These are phyloP conservation scores for Ananas comosus DNA, from an alignment of 176 grass and related monocot genomes.

Conservation along the genomic window DNA sequence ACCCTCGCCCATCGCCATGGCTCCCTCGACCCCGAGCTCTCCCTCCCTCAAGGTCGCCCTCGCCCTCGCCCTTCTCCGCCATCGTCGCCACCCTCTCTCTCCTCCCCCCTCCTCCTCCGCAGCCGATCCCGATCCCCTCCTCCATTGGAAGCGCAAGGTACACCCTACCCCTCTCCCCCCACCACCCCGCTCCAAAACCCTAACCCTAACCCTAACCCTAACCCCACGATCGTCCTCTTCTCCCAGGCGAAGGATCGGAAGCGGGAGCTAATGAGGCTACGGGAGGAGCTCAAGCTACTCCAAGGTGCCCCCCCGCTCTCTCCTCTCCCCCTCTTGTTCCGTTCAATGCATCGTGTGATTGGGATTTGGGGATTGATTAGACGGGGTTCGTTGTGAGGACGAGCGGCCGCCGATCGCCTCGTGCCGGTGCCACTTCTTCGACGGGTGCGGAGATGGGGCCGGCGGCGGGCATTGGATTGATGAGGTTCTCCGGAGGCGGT, in stretches of 20 bases:
- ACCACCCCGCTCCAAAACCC: neutral
- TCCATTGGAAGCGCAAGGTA: slow-evolving; percentile 90
- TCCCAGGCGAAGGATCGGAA: slow-evolving; percentile 81
- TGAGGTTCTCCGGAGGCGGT: slow-evolving; percentile 78
- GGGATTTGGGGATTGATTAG: slow-evolving; percentile 12
- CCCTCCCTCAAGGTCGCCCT: slow-evolving; percentile 68
- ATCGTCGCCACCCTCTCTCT: slow-evolving; percentile 13
- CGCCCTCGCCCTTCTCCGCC: slow-evolving; percentile 56
- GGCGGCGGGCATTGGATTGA: slow-evolving; percentile 76
- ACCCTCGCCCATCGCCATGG: neutral
- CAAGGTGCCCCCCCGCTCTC: slow-evolving; percentile 23
- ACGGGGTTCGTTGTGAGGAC: slow-evolving; percentile 38
- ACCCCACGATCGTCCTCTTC: neutral
- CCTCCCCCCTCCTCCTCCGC: neutral
- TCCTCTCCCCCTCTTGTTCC: neutral
- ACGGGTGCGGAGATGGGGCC: slow-evolving; percentile 34
- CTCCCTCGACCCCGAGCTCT: slow-evolving; percentile 42
- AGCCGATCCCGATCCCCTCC: slow-evolving; percentile 31
- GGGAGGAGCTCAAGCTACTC: slow-evolving; percentile 82
- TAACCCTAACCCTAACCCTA: slow-evolving; percentile 15
- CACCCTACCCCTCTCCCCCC: neutral
- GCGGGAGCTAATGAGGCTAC: slow-evolving; percentile 59
- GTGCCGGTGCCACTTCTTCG: slow-evolving; percentile 90
- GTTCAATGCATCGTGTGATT: neutral
- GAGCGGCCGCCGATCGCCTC: slow-evolving; percentile 44